Conservation (phyloP, 2,329 filamentous ascomycete species). For the Metarhizium album region DNA sequence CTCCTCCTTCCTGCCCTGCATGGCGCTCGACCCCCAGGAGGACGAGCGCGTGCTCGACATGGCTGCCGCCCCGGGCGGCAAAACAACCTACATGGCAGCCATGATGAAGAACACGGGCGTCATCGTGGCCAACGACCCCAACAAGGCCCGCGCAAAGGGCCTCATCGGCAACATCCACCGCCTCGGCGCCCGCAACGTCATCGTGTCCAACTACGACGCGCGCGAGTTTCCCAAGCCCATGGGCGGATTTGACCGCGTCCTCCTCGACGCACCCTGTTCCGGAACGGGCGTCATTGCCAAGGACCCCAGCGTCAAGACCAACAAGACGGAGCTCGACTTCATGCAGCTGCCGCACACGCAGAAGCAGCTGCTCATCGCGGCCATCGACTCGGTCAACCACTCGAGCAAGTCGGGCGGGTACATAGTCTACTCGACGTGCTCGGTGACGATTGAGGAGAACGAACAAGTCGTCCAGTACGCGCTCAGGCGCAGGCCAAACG, state of each 20-base stretch:
- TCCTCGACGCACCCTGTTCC: slow-evolving; percentile 91
- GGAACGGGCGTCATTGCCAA: slow-evolving; percentile 97
- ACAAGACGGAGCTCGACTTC: slow-evolving; percentile 95
- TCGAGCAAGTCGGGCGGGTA: slow-evolving; percentile 86
- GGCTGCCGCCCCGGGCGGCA: slow-evolving; percentile 18
- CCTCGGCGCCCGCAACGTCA: slow-evolving; percentile 82
- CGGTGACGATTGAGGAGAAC: slow-evolving; percentile 81
- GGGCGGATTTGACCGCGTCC: slow-evolving; percentile 87
- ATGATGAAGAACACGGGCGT: slow-evolving; percentile 67
- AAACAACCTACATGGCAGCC: slow-evolving; percentile 56
- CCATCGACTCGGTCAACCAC: slow-evolving; percentile 92
- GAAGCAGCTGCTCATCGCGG: slow-evolving; percentile 84
- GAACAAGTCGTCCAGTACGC: slow-evolving; percentile 92
- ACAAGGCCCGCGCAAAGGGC: slow-evolving; percentile 87
- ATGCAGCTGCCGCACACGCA: slow-evolving; percentile 86
- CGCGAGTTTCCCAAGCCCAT: slow-evolving; percentile 89
- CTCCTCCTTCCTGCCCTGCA: slow-evolving; percentile 92
- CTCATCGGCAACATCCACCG: slow-evolving; percentile 97
- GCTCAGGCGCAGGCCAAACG: slow-evolving; percentile 81
- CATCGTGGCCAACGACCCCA: slow-evolving; percentile 94
- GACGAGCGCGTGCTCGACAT: slow-evolving; percentile 77
- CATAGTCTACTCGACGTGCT: slow-evolving; percentile 94
- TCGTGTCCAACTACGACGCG: slow-evolving; percentile 93
- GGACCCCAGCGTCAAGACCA: slow-evolving; percentile 93
- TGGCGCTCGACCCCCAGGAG: slow-evolving; percentile 91